These are phyloP conservation scores for Ogataea angusta DNA, from an alignment of 805 yeast genomes.

Conservation along the genomic window DNA sequence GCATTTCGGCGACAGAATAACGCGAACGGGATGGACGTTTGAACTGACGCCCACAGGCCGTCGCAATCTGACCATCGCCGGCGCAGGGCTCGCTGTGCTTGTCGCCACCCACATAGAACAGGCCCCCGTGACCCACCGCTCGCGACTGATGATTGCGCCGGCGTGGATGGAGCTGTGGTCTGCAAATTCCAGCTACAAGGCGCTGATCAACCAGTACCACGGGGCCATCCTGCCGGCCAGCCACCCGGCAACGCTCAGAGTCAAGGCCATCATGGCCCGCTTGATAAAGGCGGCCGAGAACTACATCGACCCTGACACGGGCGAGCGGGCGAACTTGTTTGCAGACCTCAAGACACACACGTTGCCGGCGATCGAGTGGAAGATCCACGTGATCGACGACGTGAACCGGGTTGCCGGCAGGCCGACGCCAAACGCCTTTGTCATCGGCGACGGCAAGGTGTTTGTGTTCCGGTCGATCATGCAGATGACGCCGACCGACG, in stretches of 20 bases:
- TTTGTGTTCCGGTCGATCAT: conserved; percentile 81
- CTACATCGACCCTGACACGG: conserved; percentile 34
- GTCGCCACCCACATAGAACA: conserved; percentile 59
- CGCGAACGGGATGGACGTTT: conserved; percentile 12
- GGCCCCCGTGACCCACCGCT: conserved; percentile 79
- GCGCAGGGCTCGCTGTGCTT: conserved; percentile 35
- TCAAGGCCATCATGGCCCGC: conserved; percentile 59
- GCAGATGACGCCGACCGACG: conserved; percentile 75
- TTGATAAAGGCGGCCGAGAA: conserved; percentile 57
- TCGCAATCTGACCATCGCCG: conserved; percentile 31
- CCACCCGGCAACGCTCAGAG: conserved; percentile 58
- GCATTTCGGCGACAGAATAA: conserved; percentile 21
- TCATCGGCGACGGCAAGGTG: conserved; percentile 93
- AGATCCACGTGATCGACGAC: conserved; percentile 72
- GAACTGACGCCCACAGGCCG: conserved; percentile 12
- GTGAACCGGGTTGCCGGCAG: conserved; percentile 38
- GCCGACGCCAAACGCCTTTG: conserved; percentile 97
- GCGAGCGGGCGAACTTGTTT: conserved; percentile 26
- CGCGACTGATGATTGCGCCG: conserved; percentile 69
- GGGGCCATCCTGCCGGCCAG: conserved; percentile 53
- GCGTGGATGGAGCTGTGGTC: conserved; percentile 57
- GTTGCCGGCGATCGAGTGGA: conserved; percentile 54
- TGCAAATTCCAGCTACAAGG: conserved; percentile 63
- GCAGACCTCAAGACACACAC: conserved; percentile 22
- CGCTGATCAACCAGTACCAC: conserved; percentile 53